Evolutionary conservation across 176 grass and related monocot genomes (phyloP).

Genomic region (Luzula sylvatica): DNA sequence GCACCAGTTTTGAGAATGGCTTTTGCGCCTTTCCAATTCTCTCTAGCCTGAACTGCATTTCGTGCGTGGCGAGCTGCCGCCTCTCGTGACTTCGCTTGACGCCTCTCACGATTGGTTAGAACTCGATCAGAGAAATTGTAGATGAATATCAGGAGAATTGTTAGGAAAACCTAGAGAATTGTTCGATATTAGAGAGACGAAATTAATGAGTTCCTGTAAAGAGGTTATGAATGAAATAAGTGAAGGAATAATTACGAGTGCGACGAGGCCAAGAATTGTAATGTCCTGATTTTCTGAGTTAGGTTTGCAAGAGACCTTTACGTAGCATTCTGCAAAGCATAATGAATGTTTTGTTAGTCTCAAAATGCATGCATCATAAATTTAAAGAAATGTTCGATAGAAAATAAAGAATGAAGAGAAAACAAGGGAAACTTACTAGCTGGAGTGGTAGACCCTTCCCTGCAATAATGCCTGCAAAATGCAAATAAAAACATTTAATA

Average conservation of each 20-base stretch:
- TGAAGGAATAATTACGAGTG: constrained; percentile 33
- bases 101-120: constrained; percentile 66
- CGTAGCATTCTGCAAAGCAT: constrained; percentile 54
- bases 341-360: not conserved
- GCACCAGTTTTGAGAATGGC: constrained; percentile 79
- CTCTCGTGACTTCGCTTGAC: constrained; percentile 84
- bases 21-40: constrained; percentile 84
- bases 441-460: constrained; percentile 56
- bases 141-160: constrained; percentile 61
- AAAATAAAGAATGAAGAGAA: constrained; percentile 3
- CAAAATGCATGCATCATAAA: not conserved
- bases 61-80: constrained; percentile 57
- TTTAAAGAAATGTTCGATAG: no score
- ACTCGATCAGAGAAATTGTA: constrained; percentile 95
- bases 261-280: constrained; percentile 78
- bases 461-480: constrained; percentile 69
- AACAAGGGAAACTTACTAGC: constrained; percentile 44
- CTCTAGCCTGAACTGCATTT: constrained; percentile 55
- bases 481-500: not conserved
- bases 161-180: constrained; percentile 50
- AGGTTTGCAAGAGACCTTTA: constrained; percentile 51
- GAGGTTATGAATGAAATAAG: not conserved
- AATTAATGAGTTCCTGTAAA: constrained; percentile 19
- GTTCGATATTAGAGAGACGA: no score
- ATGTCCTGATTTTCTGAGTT: constrained; percentile 89